Evolutionary conservation across 257 asterid species (phyloP).

Genomic region (Anisodus tanguticus): DNA sequence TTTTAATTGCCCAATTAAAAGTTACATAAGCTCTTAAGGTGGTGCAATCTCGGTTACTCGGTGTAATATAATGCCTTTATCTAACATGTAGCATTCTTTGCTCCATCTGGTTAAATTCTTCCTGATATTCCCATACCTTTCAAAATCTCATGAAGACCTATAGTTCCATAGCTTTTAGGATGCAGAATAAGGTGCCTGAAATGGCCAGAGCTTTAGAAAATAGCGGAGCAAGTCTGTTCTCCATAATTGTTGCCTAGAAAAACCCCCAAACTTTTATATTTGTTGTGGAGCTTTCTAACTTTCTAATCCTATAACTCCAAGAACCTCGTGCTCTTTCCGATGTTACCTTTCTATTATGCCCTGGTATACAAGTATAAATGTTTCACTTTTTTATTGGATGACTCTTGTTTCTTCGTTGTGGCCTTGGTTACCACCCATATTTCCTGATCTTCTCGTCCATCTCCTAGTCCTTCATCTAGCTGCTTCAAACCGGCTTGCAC

Average conservation of each 20-base stretch:
- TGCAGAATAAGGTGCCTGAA: slow-evolving; percentile 18
- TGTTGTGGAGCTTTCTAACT: neutral
- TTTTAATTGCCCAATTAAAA: neutral
- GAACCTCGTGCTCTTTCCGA: neutral
- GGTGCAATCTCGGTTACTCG: neutral
- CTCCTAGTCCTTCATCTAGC: neutral
- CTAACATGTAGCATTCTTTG: slow-evolving; percentile 12
- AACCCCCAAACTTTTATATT: neutral
- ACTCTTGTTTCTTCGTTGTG: neutral
- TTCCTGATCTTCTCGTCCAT: neutral
- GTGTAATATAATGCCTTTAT: neutral
- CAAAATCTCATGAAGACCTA: neutral
- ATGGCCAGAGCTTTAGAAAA: neutral
- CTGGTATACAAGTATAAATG: neutral
- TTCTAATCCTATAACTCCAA: neutral
- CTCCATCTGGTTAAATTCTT: neutral
- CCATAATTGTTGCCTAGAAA: neutral
- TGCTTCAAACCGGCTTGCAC: neutral
- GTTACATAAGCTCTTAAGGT: neutral
- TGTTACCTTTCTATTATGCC: neutral
- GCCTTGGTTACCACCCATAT: neutral
- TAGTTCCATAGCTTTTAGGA: neutral
- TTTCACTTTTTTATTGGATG: neutral
- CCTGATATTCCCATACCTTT: neutral
- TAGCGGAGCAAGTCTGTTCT: neutral